A percentile compares a stretch with the other conserved stretches of the same genome.
These are phyloP conservation scores for Trichocomaceae sp. DNA, from an alignment of 2,329 filamentous ascomycete genomes.

Conservation along the genomic window DNA sequence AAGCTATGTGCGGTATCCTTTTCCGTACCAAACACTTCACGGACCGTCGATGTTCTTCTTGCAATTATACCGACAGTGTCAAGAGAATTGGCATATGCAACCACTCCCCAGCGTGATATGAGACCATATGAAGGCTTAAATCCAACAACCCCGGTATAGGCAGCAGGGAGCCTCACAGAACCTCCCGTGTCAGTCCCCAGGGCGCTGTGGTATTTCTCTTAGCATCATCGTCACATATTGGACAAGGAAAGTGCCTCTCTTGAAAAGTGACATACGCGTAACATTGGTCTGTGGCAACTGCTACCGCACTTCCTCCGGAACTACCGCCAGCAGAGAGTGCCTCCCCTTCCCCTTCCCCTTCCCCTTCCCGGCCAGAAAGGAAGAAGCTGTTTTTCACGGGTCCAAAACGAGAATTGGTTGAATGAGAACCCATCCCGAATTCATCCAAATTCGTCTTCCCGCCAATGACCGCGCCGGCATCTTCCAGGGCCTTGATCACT, in stretches of 20 bases:
- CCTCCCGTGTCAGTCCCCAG: constrained; percentile 92
- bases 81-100: constrained; percentile 86
- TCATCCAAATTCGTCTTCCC: constrained; percentile 93
- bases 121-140: constrained; percentile 91
- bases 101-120: constrained; percentile 75
- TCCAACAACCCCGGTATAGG: constrained; percentile 74
- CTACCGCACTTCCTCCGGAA: constrained; percentile 87
- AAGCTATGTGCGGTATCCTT: not conserved
- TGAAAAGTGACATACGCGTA: constrained; percentile 43
- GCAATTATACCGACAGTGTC: constrained; percentile 81
- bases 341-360: constrained; percentile 34
- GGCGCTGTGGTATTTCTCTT: constrained; percentile 43
- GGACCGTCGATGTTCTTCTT: constrained; percentile 46
- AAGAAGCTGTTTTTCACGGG: constrained; percentile 42
- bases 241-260: not conserved
- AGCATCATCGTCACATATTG: constrained; percentile 4
- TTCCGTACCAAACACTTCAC: constrained; percentile 44
- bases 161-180: constrained; percentile 77
- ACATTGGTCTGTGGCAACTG: constrained; percentile 61
- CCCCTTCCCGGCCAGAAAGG: constrained; percentile 35
- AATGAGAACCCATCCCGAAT: constrained; percentile 91
- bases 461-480: constrained; percentile 56
- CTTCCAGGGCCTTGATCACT: constrained; percentile 62
- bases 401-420: constrained; percentile 60
- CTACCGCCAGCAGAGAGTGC: constrained; percentile 72